Percentiles rank a stretch among this genome's conserved stretches.
Evolutionary conservation across 805 yeast species (phyloP).

Genomic region (Metschnikowia drakensbergensis): DNA sequence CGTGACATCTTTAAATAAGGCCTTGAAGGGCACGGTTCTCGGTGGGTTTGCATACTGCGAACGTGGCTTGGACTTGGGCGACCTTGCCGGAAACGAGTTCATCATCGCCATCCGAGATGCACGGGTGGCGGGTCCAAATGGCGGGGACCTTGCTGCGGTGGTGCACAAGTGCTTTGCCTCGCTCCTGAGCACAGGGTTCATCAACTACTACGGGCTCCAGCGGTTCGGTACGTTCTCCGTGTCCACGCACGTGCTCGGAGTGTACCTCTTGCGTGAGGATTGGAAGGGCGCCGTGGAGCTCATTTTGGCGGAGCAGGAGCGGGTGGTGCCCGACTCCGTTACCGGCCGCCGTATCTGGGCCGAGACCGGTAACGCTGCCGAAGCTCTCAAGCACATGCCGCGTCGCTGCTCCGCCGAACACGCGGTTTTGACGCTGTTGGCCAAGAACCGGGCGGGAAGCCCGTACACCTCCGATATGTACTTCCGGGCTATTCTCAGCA

Average conservation of each 20-base stretch:
- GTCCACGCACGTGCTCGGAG: constrained; percentile 86
- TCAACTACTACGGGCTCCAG: constrained; percentile 97
- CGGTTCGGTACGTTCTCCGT: constrained; percentile 94
- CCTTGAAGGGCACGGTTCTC: constrained; percentile 69
- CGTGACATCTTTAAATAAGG: constrained; percentile 69
- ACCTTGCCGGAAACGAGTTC: constrained; percentile 84
- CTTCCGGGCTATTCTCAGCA: constrained; percentile 76
- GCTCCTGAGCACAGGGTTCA: constrained; percentile 67
- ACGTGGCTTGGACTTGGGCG: constrained; percentile 68
- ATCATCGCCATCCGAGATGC: constrained; percentile 79
- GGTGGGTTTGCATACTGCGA: constrained; percentile 76
- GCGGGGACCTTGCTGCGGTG: constrained; percentile 37
- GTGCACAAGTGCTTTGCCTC: constrained; percentile 54
- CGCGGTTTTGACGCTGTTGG: constrained; percentile 60
- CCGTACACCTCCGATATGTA: constrained; percentile 52
- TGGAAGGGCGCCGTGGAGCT: constrained; percentile 81
- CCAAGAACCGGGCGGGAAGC: constrained; percentile 43
- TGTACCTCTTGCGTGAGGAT: constrained; percentile 60
- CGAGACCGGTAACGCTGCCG: constrained; percentile 59
- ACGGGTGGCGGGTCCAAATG: constrained; percentile 18
- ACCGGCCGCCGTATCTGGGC: constrained; percentile 85
- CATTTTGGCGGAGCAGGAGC: constrained; percentile 79
- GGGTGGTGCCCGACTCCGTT: constrained; percentile 75
- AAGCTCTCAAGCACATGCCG: constrained; percentile 77
- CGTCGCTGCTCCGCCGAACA: constrained; percentile 82